A percentile compares a stretch with the other conserved stretches of the same genome.
Evolutionary conservation across 2,329 filamentous ascomycete genomes (phyloP).

Genomic region (Sarocladium oryzae): DNA sequence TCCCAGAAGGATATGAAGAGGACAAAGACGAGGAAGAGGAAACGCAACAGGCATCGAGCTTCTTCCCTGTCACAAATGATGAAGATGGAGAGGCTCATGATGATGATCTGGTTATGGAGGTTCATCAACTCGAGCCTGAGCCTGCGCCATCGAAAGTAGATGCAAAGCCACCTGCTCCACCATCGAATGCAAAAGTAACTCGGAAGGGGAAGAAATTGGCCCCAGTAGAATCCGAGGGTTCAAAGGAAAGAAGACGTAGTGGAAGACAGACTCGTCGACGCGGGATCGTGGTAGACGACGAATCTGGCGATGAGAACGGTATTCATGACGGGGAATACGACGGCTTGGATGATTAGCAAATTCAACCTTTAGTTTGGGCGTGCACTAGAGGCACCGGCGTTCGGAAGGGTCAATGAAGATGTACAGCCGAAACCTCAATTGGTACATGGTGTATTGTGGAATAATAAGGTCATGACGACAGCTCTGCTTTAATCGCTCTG

Average conservation of each 20-base stretch:
- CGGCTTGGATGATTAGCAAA: neutral
- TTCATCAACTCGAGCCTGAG: slow-evolving; percentile 11
- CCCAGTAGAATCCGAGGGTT: neutral
- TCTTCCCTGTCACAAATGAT: slow-evolving; percentile 42
- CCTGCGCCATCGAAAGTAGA: neutral
- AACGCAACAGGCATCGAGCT: slow-evolving; percentile 32
- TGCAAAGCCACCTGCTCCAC: neutral
- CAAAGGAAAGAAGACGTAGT: neutral
- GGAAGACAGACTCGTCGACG: slow-evolving; percentile 3
- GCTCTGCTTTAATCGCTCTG: too few relatives aligned
- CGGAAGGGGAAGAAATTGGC: neutral
- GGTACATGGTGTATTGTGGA: too few relatives aligned
- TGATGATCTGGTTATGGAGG: slow-evolving; percentile 28
- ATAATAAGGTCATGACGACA: too few relatives aligned
- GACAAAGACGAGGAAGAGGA: slow-evolving; percentile 31
- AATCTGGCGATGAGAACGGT: slow-evolving; percentile 16
- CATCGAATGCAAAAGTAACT: neutral
- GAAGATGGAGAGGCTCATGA: slow-evolving; percentile 29
- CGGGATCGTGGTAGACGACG: slow-evolving; percentile 12
- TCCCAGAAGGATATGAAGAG: slow-evolving; percentile 50
- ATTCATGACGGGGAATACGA: neutral
- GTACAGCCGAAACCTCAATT: too few relatives aligned
- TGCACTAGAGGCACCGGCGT: too few relatives aligned
- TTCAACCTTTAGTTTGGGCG: too few relatives aligned
- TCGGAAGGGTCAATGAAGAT: too few relatives aligned